Conservation (phyloP, 345 rosid genomes). For the Mangifera indica region DNA sequence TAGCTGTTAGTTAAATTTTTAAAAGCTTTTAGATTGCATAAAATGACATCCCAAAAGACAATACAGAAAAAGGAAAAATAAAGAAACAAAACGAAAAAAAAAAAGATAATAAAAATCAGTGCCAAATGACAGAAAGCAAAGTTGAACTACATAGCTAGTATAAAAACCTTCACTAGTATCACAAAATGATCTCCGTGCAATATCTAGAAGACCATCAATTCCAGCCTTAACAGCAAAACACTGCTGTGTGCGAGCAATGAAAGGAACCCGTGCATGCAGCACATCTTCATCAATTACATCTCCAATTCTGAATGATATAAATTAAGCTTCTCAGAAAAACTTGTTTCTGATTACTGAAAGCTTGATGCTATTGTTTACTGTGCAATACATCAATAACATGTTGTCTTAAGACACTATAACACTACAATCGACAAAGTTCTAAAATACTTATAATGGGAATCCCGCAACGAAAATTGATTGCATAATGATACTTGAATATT, state of each 20-base stretch:
- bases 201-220: slow-evolving; percentile 90
- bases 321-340: slow-evolving; percentile 18
- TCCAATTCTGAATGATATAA: slow-evolving; percentile 54
- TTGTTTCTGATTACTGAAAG: slow-evolving; percentile 2
- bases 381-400: not conserved
- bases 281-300: slow-evolving; percentile 94
- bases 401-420: not conserved
- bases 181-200: slow-evolving; percentile 90
- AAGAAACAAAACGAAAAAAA: not conserved
- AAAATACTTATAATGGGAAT: not conserved
- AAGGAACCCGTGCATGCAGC: slow-evolving; percentile 93
- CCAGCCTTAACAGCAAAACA: slow-evolving; percentile 98
- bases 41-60: slow-evolving; percentile 7
- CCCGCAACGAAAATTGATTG: not conserved
- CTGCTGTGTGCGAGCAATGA: slow-evolving; percentile 96
- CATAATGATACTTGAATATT: slow-evolving; percentile 10
- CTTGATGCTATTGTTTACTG: not conserved
- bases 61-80: slow-evolving; percentile 9
- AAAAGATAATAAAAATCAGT: not conserved
- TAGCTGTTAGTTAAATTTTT: slow-evolving; percentile 48
- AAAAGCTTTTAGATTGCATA: slow-evolving; percentile 20
- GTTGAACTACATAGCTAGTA: slow-evolving; percentile 16
- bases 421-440: not conserved
- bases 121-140: not conserved
- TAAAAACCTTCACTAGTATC: slow-evolving; percentile 91